Percentiles rank a stretch among this genome's conserved stretches.
phyloP scores from a whole-genome alignment of 2,329 filamentous ascomycete genomes.

The Phoma herbarum region DNA sequence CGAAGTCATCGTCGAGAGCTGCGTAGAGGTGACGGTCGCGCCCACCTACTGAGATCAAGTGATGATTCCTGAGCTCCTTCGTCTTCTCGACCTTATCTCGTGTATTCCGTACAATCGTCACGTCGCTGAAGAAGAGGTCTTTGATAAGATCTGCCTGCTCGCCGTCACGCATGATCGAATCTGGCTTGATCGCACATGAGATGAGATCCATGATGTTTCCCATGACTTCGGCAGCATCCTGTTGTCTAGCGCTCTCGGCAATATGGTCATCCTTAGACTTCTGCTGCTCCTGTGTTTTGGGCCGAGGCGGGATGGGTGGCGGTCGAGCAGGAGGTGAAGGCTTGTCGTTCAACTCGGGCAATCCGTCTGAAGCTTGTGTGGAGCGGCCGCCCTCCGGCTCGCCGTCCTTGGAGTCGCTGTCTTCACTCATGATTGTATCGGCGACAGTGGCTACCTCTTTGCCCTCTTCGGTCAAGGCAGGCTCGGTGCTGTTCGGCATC shows the following conservation, averaged over 20 bases:
- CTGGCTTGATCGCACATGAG: conserved; percentile 84
- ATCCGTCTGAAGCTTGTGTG: conserved; percentile 30
- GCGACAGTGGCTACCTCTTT: conserved; percentile 17
- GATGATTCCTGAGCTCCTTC: conserved; percentile 68
- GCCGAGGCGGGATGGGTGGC: conserved; percentile 67
- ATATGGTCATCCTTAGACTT: conserved; percentile 57
- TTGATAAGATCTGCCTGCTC: conserved; percentile 85
- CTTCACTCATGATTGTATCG: conserved; percentile 41
- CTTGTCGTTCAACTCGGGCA: conserved; percentile 31
- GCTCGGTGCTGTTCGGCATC: conserved; percentile 55
- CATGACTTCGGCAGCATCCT: conserved; percentile 96
- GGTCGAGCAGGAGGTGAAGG: conserved; percentile 57
- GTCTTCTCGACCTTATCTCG: conserved; percentile 57
- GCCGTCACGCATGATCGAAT: conserved; percentile 70
- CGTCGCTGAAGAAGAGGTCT: conserved; percentile 54
- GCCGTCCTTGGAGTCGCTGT: conserved; percentile 13
- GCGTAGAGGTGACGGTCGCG: conserved; percentile 76
- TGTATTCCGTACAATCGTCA: conserved; percentile 53
- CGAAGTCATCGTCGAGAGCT: conserved; percentile 85
- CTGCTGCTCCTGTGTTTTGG: conserved; percentile 39
- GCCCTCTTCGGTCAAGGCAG: conserved; percentile 42
- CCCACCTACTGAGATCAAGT: conserved; percentile 66
- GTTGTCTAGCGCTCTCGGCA: conserved; percentile 72
- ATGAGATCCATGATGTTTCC: conserved; percentile 89
- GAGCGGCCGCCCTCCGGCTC: conserved; percentile 32